Evolutionary conservation across 73 alveolate species (phyloP).

Genomic region (Durusdinium trenchii): DNA sequence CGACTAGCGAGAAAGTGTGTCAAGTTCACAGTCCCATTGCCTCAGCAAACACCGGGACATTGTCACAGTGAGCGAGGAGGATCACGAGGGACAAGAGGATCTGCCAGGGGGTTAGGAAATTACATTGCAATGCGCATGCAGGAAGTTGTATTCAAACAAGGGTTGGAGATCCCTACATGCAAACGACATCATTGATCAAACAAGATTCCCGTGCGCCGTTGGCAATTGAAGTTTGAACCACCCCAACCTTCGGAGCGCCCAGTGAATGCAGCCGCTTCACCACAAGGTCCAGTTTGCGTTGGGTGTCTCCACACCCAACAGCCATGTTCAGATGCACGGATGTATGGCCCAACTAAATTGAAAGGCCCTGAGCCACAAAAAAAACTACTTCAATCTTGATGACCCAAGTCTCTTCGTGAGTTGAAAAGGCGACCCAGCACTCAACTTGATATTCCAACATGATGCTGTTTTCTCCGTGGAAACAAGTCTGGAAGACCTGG

Average conservation of each 20-base stretch:
- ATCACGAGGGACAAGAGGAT: neutral
- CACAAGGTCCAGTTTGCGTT: neutral
- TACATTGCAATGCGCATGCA: neutral
- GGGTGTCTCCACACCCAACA: neutral
- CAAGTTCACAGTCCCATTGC: neutral
- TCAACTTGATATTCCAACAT: too few species aligned
- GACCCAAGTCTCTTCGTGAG: neutral
- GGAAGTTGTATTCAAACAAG: neutral
- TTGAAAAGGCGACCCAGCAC: neutral
- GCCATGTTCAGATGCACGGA: neutral
- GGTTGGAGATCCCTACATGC: neutral
- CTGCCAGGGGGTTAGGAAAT: neutral
- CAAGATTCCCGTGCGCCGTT: too few species aligned
- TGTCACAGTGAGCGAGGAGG: neutral
- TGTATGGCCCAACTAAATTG: neutral
- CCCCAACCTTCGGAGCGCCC: constrained; percentile 11
- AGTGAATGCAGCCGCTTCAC: neutral
- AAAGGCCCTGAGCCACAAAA: neutral
- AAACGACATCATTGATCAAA: neutral
- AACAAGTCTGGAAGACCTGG: constrained; percentile 11
- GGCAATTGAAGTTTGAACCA: too few species aligned
- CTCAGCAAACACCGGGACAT: neutral
- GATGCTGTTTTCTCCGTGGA: neutral
- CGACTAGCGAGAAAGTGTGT: neutral
- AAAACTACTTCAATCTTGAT: neutral